Conservation (phyloP, 768 basidiomycete species). For the Boletus sp. region DNA sequence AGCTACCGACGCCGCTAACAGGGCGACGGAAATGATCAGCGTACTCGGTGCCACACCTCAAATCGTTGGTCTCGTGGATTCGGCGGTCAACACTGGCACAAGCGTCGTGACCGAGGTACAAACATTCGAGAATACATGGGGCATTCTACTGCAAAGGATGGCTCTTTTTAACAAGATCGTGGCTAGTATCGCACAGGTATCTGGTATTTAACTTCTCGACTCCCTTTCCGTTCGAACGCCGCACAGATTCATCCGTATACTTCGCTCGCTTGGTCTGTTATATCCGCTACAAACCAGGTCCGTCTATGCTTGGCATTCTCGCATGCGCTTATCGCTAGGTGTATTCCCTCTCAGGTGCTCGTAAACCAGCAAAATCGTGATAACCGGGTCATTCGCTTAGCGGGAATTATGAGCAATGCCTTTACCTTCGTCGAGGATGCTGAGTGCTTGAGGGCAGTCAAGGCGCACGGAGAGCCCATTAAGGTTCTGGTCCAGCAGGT, state of each 20-base stretch:
- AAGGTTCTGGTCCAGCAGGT: slow-evolving; percentile 17
- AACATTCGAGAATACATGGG: slow-evolving; percentile 20
- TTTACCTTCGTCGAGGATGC: slow-evolving; percentile 15
- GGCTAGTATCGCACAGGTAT: slow-evolving; percentile 13
- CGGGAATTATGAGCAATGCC: slow-evolving; percentile 12
- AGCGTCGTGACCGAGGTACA: slow-evolving; percentile 1
- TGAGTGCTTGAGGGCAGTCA: slow-evolving; percentile 3
- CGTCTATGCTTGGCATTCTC: background rate
- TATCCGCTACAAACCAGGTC: slow-evolving; percentile 21
- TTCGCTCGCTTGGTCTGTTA: slow-evolving; percentile 21
- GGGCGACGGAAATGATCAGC: background rate
- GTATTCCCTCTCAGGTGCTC: slow-evolving; percentile 8
- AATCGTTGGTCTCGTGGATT: background rate
- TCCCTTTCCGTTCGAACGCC: background rate
- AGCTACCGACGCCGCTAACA: slow-evolving; percentile 11
- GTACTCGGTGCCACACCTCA: background rate
- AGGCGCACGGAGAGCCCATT: slow-evolving; percentile 6
- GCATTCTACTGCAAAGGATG: slow-evolving; percentile 9
- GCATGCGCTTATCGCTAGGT: background rate
- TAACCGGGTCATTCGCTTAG: slow-evolving; percentile 13
- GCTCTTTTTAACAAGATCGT: slow-evolving; percentile 13
- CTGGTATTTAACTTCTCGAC: background rate
- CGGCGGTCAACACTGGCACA: background rate
- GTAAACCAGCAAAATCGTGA: slow-evolving; percentile 18
- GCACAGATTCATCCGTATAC: slow-evolving; percentile 17